phyloP scores from a whole-genome alignment of 2,329 filamentous ascomycete species.

The Trichoderma sp. region DNA sequence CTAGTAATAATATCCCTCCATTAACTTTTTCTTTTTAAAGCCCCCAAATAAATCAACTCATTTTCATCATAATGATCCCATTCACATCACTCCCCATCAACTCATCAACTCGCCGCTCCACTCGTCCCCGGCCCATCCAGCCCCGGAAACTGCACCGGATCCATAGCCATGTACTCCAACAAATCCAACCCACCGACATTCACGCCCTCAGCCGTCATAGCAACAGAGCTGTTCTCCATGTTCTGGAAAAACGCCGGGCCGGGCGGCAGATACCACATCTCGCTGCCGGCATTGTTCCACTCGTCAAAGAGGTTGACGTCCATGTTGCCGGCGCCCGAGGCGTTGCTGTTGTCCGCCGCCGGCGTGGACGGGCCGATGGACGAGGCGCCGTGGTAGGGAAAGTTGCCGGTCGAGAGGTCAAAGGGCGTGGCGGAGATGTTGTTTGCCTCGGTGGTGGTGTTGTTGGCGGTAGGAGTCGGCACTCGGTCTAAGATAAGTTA shows the following conservation, averaged over 20 bases:
- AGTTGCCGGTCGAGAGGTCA: slow-evolving; percentile 54
- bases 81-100: background rate
- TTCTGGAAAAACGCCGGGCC: slow-evolving; percentile 65
- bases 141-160: slow-evolving; percentile 42
- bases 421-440: slow-evolving; percentile 64
- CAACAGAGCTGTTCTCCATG: slow-evolving; percentile 58
- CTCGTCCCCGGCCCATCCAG: slow-evolving; percentile 30
- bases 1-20: background rate
- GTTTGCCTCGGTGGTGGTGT: slow-evolving; percentile 37
- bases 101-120: slow-evolving; percentile 5
- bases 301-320: slow-evolving; percentile 51
- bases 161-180: slow-evolving; percentile 67
- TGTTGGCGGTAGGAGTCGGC: slow-evolving; percentile 31
- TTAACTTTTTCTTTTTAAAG: background rate
- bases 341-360: slow-evolving; percentile 39
- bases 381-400: slow-evolving; percentile 51
- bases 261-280: slow-evolving; percentile 67
- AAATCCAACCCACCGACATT: slow-evolving; percentile 66
- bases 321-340: slow-evolving; percentile 28
- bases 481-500: slow-evolving; percentile 35
- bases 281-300: slow-evolving; percentile 54
- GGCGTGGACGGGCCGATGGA: slow-evolving; percentile 53
- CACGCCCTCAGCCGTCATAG: slow-evolving; percentile 66
- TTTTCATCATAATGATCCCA: background rate
- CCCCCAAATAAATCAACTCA: background rate